Base-by-base conservation (phyloP, 108 stramenopile genomes). In the Pseudonitzschia pungens region DNA sequence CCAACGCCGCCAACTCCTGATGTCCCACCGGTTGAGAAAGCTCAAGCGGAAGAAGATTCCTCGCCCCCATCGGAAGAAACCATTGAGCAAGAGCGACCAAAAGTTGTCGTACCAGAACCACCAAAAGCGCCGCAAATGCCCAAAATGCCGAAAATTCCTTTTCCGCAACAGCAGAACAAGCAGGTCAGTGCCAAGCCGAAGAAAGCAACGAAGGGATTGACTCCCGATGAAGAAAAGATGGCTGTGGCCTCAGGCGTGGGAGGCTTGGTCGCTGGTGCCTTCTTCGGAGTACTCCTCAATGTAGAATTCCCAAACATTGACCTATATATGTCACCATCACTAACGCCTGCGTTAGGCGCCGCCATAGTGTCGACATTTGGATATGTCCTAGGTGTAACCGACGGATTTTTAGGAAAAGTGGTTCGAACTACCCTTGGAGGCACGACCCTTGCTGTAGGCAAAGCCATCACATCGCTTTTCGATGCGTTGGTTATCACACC, bases 361-460 rank as follows among this genome's bases (percentile, higher is more conserved):
- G 56, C 80, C 18, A 21, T 71, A 0, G 27, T 91, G 31, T 74
- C 80, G 5, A 69, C 66, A 3, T 65, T 64, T 15, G 83, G 86
- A 21, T 78, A 68, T 48, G 77, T 64, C 7, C 78, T 74, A 20
- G 86, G 84, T 21, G 48, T 43, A 14, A 70, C 78, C 54, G 75
- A 80, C 26, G 66, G 73, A 31, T 33, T 66, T 8, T 20, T 83
- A 15, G 87, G 87, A 12, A 69, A 56, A 14, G 56, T 85, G 63
- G 36, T 79, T 57, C 74, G 86, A 15, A 72, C 59, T 21, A 24
- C 84, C 1, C 71, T 91, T 24, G 90, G 87, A 44, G 71, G 77
- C 12, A 58, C 80, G 11, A 68, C 81, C 1, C 20, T 40, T 31
- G 26, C 64, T 2, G 16, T 73, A 29, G 75, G 65, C 15, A 60